A percentile compares a stretch with the other conserved stretches of the same genome.
These are phyloP conservation scores for Trichoderma virens DNA, from an alignment of 495 filamentous ascomycete genomes.

Conservation along the genomic window DNA sequence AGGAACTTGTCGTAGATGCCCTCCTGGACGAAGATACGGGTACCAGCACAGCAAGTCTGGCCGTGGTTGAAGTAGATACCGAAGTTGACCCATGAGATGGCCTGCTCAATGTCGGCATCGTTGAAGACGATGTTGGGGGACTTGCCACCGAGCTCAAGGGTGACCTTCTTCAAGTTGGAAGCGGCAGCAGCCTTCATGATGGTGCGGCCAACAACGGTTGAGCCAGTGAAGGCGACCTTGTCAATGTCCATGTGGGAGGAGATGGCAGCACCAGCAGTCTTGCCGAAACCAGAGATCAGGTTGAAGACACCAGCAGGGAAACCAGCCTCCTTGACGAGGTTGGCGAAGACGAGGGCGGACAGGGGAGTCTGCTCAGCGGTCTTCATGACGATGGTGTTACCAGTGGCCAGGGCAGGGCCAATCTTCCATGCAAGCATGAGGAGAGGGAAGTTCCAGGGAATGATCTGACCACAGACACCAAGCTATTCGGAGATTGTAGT, in stretches of 20 bases:
- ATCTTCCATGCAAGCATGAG: slow-evolving; percentile 99
- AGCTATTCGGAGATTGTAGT: slow-evolving; percentile 22
- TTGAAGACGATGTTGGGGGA: slow-evolving; percentile 65
- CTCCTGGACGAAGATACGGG: slow-evolving; percentile 47
- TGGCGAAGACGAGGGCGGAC: slow-evolving; percentile 70
- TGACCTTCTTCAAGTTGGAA: slow-evolving; percentile 79
- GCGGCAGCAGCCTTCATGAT: slow-evolving; percentile 95
- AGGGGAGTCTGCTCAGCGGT: slow-evolving; percentile 95
- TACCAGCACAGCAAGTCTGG: slow-evolving; percentile 47
- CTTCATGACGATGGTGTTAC: slow-evolving; percentile 89
- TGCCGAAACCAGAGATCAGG: slow-evolving; percentile 46
- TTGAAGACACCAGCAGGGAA: slow-evolving; percentile 96
- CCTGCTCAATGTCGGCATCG: slow-evolving; percentile 59
- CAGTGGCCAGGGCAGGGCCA: slow-evolving; percentile 81
- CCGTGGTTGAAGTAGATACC: slow-evolving; percentile 45
- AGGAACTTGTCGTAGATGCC: slow-evolving; percentile 51
- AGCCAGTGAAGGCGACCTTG: slow-evolving; percentile 98
- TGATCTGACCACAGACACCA: slow-evolving; percentile 91
- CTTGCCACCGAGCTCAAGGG: slow-evolving; percentile 75
- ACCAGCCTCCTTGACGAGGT: slow-evolving; percentile 84
- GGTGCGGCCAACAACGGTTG: slow-evolving; percentile 77
- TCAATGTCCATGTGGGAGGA: slow-evolving; percentile 35
- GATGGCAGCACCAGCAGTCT: slow-evolving; percentile 2
- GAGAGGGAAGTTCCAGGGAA: slow-evolving; percentile 97
- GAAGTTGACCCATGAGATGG: slow-evolving; percentile 59